Conservation (phyloP, 305 asterid genomes). For the Coffea humblotiana region DNA sequence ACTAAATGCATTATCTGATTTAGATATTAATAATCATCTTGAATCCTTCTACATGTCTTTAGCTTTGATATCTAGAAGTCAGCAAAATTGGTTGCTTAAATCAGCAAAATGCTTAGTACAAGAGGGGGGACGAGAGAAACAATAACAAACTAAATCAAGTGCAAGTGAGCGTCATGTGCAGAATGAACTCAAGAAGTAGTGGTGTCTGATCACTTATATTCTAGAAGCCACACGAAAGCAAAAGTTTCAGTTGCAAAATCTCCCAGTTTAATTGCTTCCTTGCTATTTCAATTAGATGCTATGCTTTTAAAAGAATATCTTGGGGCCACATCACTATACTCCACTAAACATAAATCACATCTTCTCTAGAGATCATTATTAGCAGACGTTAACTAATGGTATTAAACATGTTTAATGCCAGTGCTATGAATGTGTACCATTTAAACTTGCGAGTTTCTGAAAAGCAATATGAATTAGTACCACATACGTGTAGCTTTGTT, state of each 20-base stretch:
- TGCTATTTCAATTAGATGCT: background rate
- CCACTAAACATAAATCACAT: background rate
- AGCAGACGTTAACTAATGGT: background rate
- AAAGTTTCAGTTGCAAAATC: background rate
- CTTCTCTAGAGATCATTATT: background rate
- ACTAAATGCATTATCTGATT: too few species aligned
- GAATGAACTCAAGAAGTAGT: background rate
- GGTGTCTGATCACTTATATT: background rate
- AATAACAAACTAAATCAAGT: background rate
- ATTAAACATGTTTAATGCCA: too few species aligned
- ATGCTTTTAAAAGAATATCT: slow-evolving; percentile 7
- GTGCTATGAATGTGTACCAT: too few species aligned
- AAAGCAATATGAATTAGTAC: too few species aligned
- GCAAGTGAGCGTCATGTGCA: background rate
- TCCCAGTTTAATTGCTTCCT: background rate
- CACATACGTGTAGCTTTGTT: too few species aligned
- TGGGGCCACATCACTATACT: background rate
- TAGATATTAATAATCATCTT: too few species aligned
- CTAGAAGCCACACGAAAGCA: background rate
- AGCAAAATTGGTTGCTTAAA: too few species aligned
- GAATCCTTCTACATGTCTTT: too few species aligned
- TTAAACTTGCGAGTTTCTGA: background rate
- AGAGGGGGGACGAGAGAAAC: background rate
- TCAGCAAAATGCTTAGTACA: too few species aligned
- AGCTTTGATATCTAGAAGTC: too few species aligned